Base-by-base conservation (phyloP, 2,329 filamentous ascomycete genomes). In the Sporothrix phasma region DNA sequence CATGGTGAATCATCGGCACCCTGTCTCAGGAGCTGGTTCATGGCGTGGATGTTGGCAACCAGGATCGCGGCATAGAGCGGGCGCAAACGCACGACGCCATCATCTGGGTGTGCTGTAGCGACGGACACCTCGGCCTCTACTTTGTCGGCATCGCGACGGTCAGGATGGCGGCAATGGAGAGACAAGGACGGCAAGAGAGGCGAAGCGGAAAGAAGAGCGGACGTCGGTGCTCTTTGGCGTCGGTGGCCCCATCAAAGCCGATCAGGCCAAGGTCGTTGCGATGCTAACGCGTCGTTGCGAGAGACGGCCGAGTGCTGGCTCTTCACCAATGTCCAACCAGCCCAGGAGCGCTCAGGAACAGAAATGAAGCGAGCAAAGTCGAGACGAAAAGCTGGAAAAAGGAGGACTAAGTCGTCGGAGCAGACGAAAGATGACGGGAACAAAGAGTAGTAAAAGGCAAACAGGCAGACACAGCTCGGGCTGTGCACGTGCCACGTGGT, bases 61-160 rank as follows among this genome's bases (percentile, higher is more conserved):
- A 64, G 56, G 29, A 64, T 47, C 24, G 63, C 63, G 5, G 39
- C 49, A n/a, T 47, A 64, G 17, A 64, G 31, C 22, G 63, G 63
- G 4, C 63, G 64, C 22, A 65, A 3, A 0, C 37, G 34, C 11
- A 51, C 51, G 17, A 62, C 34, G 45, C 37, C 45, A 19, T 19
- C 24, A 17, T 53, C 60, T 17, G 49, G 56, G 22, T 19, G 46
- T 3, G 46, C 22, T 1, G 46, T 62, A 19, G 51, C 53, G 22
- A 65, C 45, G 8, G 45, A 15, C 46, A 41, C 56, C 37, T 46
- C 51, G 22, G 53, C 39, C 17, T 64, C 63, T 6, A 56, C 29
- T 17, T 22, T n/a, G 4, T 60, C 34, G 13, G 58, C n/a, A n/a
- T n/a, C n/a, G n/a, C n/a, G n/a, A n/a, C n/a, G n/a, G n/a, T n/a